Base-by-base conservation (phyloP, 176 grass and related monocot genomes). In the Chrysopogon serrulatus region DNA sequence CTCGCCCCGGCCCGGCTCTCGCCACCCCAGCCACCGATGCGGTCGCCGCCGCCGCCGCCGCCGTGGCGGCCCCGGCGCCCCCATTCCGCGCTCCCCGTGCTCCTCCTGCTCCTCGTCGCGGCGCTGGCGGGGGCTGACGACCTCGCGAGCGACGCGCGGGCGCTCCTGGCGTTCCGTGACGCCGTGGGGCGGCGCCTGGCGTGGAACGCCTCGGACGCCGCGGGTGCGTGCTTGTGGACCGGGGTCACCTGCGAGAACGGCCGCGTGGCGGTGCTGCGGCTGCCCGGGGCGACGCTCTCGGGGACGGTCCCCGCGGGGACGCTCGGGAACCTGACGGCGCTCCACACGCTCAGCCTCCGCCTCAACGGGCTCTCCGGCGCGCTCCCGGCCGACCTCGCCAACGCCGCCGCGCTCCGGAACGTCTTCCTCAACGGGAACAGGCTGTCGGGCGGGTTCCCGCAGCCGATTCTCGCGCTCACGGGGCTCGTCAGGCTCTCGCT, bases 251-350 rank as follows among this genome's bases (percentile, higher is more conserved):
- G 92, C 86, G 65, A 56, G 12, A 45, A 21, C 65, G 28, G 34
- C 19, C 89, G 92, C 34, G 92, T 91, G 31, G 64, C 89, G 7
- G 49, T 13, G 47, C 86, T 94, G 34, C 89, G 85, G 39, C 92
- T 94, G 1, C 92, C 92, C 0, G 89, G 49, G 23, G 65, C 86
- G 1, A 31, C 83, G 27, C 84, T 94, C 21, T 32, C 72, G 1
- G 92, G 92, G 1, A 0, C 33, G 5, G 60, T 94, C 35, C 92
- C 89, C 4, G 54, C 48, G 4, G 77, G 71, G 23, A 69, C 92
- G 12, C 70, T 94, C 12, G 89, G 92, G 12, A 94, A 94, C 89
- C 86, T 94, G 3, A 87, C 92, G 32, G 86, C 92, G 33, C 89
- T 94, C 6, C 65, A 67, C 15, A 89, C 86, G 5, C 83, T 94